phyloP scores from a whole-genome alignment of 2,329 filamentous ascomycete genomes.

The Colletotrichum melonis region DNA sequence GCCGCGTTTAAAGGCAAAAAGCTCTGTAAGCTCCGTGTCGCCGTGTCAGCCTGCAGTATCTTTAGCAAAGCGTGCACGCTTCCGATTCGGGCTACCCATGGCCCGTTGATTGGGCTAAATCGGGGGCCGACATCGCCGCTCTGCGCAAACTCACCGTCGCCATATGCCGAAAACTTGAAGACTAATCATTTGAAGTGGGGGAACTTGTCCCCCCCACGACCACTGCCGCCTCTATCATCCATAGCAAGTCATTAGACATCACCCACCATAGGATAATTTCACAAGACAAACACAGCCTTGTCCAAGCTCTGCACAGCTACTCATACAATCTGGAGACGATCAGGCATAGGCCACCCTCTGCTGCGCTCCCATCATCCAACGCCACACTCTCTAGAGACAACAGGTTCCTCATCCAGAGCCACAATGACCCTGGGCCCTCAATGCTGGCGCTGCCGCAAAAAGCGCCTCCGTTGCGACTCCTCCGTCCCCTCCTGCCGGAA shows the following conservation, averaged over 20 bases:
- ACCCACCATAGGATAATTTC: too few relatives aligned
- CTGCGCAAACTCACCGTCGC: neutral
- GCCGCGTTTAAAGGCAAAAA: neutral
- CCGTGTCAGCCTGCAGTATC: neutral
- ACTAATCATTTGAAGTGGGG: neutral
- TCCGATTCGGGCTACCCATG: neutral
- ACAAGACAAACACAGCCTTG: too few relatives aligned
- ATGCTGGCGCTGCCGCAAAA: conserved; percentile 20
- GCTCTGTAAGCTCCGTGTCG: neutral
- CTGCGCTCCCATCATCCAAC: too few relatives aligned
- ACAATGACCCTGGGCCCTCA: conserved; percentile 19
- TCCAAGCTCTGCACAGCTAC: too few relatives aligned
- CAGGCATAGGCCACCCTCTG: too few relatives aligned
- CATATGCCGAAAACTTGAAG: neutral
- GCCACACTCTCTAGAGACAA: too few relatives aligned
- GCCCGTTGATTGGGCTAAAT: neutral
- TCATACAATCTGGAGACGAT: too few relatives aligned
- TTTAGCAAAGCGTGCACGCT: neutral
- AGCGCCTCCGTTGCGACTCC: conserved; percentile 20
- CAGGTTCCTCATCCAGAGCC: neutral
- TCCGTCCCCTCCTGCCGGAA: neutral
- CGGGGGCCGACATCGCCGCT: conserved; percentile 26
- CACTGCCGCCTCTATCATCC: too few relatives aligned
- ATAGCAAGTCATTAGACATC: too few relatives aligned
- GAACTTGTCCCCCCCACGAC: neutral